These are phyloP conservation scores for Ceratocystis albifundus DNA, from an alignment of 2,329 filamentous ascomycete species.

Conservation along the genomic window DNA sequence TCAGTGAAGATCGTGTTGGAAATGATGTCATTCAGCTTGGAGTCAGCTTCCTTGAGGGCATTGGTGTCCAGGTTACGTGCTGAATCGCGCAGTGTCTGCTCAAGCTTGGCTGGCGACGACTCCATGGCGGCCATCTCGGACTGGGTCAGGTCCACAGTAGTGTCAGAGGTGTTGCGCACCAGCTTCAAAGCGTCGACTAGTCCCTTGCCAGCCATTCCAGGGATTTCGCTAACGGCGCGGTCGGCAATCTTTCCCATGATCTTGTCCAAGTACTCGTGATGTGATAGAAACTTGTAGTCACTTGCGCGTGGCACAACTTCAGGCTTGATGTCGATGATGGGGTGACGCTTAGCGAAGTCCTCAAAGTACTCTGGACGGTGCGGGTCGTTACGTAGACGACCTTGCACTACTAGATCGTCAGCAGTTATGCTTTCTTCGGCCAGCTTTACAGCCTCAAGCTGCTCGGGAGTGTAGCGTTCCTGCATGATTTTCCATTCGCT, in stretches of 20 bases:
- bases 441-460: conserved; percentile 69
- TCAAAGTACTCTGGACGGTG: conserved; percentile 68
- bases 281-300: conserved; percentile 46
- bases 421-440: conserved; percentile 66
- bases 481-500: conserved; percentile 52
- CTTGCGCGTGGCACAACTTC: conserved; percentile 39
- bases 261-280: conserved; percentile 42
- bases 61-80: conserved; percentile 15
- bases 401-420: conserved; percentile 63
- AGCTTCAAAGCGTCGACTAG: conserved; percentile 35
- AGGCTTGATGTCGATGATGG: conserved; percentile 61
- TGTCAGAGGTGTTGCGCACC: conserved; percentile 34
- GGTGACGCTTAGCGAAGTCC: conserved; percentile 66
- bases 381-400: conserved; percentile 57
- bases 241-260: conserved; percentile 32
- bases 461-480: conserved; percentile 64
- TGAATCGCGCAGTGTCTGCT: conserved; percentile 14
- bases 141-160: conserved; percentile 40
- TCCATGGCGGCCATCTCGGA: conserved; percentile 41
- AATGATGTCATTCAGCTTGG: conserved; percentile 21
- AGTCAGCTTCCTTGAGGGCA: conserved; percentile 21
- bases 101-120: conserved; percentile 35
- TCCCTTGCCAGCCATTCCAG: conserved; percentile 34
- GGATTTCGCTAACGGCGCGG: conserved; percentile 43
- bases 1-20: conserved; percentile 23